Conservation (phyloP, 306 rosid species). For the Cicer chorassanicum region DNA sequence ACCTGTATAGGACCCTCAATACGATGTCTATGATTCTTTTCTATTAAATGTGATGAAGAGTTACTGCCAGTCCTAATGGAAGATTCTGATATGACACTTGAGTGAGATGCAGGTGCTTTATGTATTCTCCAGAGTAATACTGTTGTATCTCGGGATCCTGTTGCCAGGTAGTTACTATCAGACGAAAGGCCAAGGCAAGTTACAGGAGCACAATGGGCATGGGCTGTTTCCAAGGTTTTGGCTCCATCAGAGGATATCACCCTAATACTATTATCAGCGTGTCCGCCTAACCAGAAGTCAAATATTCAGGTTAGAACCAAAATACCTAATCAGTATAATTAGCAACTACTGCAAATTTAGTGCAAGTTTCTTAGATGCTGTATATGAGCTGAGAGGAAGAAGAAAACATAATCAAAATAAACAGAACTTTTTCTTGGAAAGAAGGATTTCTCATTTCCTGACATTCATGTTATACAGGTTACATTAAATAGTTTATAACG, state of each 20-base stretch:
- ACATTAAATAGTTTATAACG: constrained; percentile 4
- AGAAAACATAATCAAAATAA: constrained; percentile 8
- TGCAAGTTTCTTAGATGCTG: constrained; percentile 36
- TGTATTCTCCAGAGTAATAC: constrained; percentile 91
- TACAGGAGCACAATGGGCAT: constrained; percentile 91
- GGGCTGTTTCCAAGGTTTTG: constrained; percentile 87
- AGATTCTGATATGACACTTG: constrained; percentile 62
- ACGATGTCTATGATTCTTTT: constrained; percentile 67
- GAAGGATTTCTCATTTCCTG: constrained; percentile 8
- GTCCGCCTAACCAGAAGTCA: constrained; percentile 76
- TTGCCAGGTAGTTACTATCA: constrained; percentile 83
- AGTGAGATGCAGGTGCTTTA: constrained; percentile 57
- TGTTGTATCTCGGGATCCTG: constrained; percentile 89
- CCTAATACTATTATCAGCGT: constrained; percentile 85
- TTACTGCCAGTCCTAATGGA: constrained; percentile 57
- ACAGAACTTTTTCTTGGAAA: not conserved
- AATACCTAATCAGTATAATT: constrained; percentile 27
- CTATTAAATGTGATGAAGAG: constrained; percentile 59
- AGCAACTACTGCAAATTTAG: constrained; percentile 22
- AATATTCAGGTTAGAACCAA: constrained; percentile 43
- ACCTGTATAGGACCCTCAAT: constrained; percentile 92
- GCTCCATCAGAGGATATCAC: constrained; percentile 89
- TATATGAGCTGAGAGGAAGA: constrained; percentile 11
- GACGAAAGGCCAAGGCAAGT: constrained; percentile 87
- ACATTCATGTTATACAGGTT: constrained; percentile 16